A percentile compares a stretch with the other conserved stretches of the same genome.
These are phyloP conservation scores for Tetrastigma voinierianum DNA, from an alignment of 164 flowering plant species.

Conservation along the genomic window DNA sequence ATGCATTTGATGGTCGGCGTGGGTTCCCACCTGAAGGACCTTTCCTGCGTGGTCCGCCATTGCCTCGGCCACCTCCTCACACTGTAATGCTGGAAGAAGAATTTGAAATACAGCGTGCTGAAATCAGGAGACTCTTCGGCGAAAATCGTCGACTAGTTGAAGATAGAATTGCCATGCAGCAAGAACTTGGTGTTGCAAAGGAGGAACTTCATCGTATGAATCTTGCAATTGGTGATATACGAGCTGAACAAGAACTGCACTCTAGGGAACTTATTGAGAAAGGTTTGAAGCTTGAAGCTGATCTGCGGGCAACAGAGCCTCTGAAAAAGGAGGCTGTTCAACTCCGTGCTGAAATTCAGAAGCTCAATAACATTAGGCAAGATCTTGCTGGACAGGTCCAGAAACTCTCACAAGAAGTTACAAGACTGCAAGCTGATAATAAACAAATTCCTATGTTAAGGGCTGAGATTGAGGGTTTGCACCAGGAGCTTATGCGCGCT, in stretches of 20 bases:
- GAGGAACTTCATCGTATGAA: constrained; percentile 87
- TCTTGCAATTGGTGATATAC: constrained; percentile 56
- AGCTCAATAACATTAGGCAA: constrained; percentile 52
- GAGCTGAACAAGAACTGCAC: constrained; percentile 69
- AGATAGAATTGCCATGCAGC: constrained; percentile 64
- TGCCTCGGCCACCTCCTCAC: constrained; percentile 68
- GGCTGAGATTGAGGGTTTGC: constrained; percentile 74
- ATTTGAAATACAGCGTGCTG: constrained; percentile 73
- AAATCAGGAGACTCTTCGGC: constrained; percentile 67
- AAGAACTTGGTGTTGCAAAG: constrained; percentile 66
- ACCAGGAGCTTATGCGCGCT: constrained; percentile 80
- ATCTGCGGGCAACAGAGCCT: constrained; percentile 78
- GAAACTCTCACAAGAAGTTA: constrained; percentile 56
- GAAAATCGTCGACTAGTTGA: constrained; percentile 78
- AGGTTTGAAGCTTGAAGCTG: constrained; percentile 82
- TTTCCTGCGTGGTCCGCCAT: constrained; percentile 53
- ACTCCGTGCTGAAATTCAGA: constrained; percentile 71
- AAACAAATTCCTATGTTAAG: constrained; percentile 65
- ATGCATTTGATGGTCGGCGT: constrained; percentile 50
- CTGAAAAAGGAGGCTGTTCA: constrained; percentile 63
- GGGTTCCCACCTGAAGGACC: constrained; percentile 68
- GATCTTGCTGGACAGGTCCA: constrained; percentile 67
- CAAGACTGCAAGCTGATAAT: constrained; percentile 69
- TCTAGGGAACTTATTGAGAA: constrained; percentile 80
- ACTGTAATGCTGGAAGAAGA: constrained; percentile 87